Evolutionary conservation across 768 basidiomycete species (phyloP), one percentile per base, ranked within the genome.

Genomic region (Lentinula sp.): DNA sequence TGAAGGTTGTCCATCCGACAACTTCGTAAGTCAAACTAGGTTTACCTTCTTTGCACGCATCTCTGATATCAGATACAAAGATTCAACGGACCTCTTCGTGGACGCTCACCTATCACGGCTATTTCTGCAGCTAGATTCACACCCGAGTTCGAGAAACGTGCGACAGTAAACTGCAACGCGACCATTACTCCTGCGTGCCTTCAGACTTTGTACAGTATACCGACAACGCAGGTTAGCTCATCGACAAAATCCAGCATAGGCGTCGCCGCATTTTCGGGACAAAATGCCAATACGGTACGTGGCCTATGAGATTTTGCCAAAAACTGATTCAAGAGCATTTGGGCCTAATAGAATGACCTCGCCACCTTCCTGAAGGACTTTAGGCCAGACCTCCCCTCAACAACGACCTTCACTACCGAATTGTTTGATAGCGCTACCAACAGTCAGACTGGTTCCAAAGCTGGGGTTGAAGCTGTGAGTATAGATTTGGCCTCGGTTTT

Each of bases 381-480:
- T 51, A 70, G 74, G 32, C 65, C 72, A 0, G 75, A 76, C 49
- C 61, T 78, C n/a, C 33, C 66, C 12, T 66, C 69, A 16, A 56
- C 66, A 10, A 72, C 70, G 0, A 72, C 72, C 6, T 76, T 76
- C 64, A 49, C 69, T 9, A 65, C 73, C 6, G 66, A 72, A 52
- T 70, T 71, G 10, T 65, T 76, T 23, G 76, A 77, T 56, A 74
- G 71, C 2, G 76, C 74, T n/a, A 16, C 20, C 2, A 73, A 77
- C 62, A 61, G 71, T 1, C 76, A 77, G 61, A 49, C 61, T 3
- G 57, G 65, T 3, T 33, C 39, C 4, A n/a, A 69, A 15, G 74
- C 74, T 1, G 75, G 76, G 13, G 63, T 70, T 23, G 76, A 77
- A 65, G 76, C 76, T 45, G 71, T 74, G 49, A 56, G 71, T 67